phyloP scores from a whole-genome alignment of 2,329 filamentous ascomycete species.

The Trichoderma asperellum region DNA sequence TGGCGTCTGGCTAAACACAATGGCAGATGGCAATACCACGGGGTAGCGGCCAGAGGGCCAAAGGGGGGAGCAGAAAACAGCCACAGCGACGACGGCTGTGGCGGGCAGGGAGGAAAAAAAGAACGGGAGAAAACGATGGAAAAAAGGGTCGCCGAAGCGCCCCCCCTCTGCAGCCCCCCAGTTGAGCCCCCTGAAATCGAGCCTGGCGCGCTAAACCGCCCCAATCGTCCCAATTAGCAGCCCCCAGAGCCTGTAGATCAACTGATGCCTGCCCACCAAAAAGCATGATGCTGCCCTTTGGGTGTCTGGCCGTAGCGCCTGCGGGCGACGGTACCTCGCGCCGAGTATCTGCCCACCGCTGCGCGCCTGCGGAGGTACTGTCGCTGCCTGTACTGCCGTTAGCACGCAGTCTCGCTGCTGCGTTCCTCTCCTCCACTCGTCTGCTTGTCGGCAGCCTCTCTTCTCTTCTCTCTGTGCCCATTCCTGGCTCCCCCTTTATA shows the following conservation, averaged over 20 bases:
- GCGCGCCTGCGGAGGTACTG: background rate
- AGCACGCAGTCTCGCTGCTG: background rate
- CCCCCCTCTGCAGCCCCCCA: constrained; percentile 22
- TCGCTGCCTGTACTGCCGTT: constrained; percentile 2
- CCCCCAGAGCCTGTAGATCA: constrained; percentile 27
- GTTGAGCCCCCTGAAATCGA: constrained; percentile 21
- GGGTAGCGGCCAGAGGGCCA: background rate
- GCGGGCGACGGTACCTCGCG: constrained; percentile 9
- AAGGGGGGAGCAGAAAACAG: background rate
- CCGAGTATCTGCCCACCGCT: constrained; percentile 11
- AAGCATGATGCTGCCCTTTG: constrained; percentile 1
- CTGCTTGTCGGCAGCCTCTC: constrained; percentile 8
- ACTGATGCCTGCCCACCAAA: constrained; percentile 24
- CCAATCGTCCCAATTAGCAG: constrained; percentile 24
- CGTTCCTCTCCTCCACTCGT: constrained; percentile 5
- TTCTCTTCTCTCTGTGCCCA: background rate
- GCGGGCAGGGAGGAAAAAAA: background rate
- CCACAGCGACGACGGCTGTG: background rate
- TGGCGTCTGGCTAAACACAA: background rate
- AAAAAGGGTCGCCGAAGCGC: constrained; percentile 19
- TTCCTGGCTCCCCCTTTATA: constrained; percentile 12
- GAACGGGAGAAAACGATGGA: background rate
- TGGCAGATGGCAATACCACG: background rate
- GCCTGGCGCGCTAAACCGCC: constrained; percentile 25
- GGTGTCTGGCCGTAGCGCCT: background rate